Evolutionary conservation across 2,329 filamentous ascomycete genomes (phyloP), one percentile per base, ranked within the genome.

Genomic region (Fusarium keratoplasticum): DNA sequence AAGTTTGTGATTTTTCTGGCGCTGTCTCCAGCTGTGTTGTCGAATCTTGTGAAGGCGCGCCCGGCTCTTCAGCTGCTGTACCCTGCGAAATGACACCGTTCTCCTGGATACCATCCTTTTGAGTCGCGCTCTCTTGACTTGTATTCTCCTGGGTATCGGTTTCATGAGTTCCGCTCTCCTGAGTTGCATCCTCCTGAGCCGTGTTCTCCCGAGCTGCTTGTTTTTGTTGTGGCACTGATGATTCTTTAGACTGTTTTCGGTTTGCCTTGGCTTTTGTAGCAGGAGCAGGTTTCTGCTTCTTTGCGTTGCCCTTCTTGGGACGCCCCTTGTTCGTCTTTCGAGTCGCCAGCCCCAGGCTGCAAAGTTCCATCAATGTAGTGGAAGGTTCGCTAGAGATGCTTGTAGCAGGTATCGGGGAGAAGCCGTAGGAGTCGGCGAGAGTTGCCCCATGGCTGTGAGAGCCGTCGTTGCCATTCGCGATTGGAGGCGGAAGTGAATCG

Each of bases 271-370:
- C 27, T 22, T 74, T 74, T 11, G 47, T 29, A 1, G 27, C 38
- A 10, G 61, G 22, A 16, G 50, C 6, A 13, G 61, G 14, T 38
- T 66, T 74, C 25, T 69, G 64, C 20, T 74, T 74, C 58, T 62
- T 72, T 10, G 36, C 40, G 20, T 66, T 69, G 14, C 27, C n/a
- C 33, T 69, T 74, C 33, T 58, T 76, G 0, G 76, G 77, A 2
- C 81, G 79, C 5, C 82, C 81, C 27, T 73, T 77, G 20, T 20
- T 52, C 9, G 64, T 75, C 62, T 77, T 81, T 10, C 70, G 76
- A 14, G 71, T 67, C 9, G 67, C 59, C 27, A 67, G 69, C 55
- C 66, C 79, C 69, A 36, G 78, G 35, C 44, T 81, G 76, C 61
- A 82, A 61, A 76, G 77, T 60, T 69, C 76, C 33, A 68, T 78